A percentile compares a stretch with the other conserved stretches of the same genome.
phyloP scores from a whole-genome alignment of 257 asterid species.

The Forsythia viridissima region DNA sequence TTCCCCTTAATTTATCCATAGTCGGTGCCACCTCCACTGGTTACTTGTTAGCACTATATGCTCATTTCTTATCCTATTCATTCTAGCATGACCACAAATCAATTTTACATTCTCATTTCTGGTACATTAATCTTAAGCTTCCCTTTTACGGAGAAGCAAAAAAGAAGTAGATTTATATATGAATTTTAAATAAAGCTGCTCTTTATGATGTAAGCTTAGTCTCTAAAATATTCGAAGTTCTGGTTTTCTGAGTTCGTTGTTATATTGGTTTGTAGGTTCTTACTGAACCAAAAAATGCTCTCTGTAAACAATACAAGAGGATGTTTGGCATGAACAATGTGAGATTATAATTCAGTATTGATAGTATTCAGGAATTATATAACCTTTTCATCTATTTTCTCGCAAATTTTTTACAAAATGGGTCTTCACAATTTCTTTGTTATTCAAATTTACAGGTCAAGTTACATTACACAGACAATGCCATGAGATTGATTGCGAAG shows the following conservation, averaged over 20 bases:
- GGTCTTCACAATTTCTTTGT: conserved; percentile 17
- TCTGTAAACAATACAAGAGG: conserved; percentile 87
- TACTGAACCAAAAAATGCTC: conserved; percentile 82
- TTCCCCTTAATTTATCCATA: background rate
- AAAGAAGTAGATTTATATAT: no score
- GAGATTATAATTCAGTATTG: conserved; percentile 35
- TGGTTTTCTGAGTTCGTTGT: background rate
- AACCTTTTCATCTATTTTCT: background rate
- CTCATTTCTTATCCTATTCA: background rate
- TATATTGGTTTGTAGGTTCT: conserved; percentile 62
- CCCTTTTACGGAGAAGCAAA: background rate
- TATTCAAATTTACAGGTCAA: conserved; percentile 48
- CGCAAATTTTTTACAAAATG: background rate
- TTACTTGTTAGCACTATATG: background rate
- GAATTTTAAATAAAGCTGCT: background rate
- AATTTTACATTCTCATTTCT: background rate
- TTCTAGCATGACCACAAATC: background rate
- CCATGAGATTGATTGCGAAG: conserved; percentile 73
- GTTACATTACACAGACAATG: conserved; percentile 64
- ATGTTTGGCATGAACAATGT: conserved; percentile 83
- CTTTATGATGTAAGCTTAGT: background rate
- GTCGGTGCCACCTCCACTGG: background rate
- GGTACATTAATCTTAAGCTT: background rate
- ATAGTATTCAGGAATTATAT: conserved; percentile 6
- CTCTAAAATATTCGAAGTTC: background rate